A percentile compares a stretch with the other conserved stretches of the same genome.
Conservation (phyloP, 495 filamentous ascomycete genomes). For the Penicillium ochrochloron region DNA sequence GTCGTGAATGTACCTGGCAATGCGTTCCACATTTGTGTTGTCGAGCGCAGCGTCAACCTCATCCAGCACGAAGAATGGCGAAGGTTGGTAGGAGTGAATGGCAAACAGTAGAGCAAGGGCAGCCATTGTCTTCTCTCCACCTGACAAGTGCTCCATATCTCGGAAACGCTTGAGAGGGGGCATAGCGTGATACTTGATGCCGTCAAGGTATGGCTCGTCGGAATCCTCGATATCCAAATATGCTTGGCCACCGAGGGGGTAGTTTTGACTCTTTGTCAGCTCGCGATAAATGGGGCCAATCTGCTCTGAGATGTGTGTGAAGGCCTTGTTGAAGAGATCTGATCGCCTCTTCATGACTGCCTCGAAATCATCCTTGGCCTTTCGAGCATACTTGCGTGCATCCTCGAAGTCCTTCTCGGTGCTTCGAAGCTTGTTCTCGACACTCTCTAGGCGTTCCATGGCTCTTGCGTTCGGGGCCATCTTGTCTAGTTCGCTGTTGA, state of each 20-base stretch:
- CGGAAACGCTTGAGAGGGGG: constrained; percentile 97
- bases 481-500: constrained; percentile 83
- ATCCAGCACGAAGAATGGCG: constrained; percentile 96
- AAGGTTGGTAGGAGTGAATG: constrained; percentile 92
- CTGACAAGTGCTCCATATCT: constrained; percentile 97
- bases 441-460: constrained; percentile 85
- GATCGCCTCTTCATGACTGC: constrained; percentile 79
- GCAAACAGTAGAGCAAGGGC: constrained; percentile 94
- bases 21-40: constrained; percentile 92
- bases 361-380: constrained; percentile 81
- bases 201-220: constrained; percentile 87
- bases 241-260: constrained; percentile 90
- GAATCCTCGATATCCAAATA: constrained; percentile 91
- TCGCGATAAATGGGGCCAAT: constrained; percentile 95
- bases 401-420: constrained; percentile 91
- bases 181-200: constrained; percentile 98
- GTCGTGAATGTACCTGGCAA: constrained; percentile 91
- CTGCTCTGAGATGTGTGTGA: constrained; percentile 91
- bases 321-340: constrained; percentile 93
- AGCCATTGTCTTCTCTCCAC: constrained; percentile 99
- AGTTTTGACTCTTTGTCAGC: constrained; percentile 80
- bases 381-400: constrained; percentile 70
- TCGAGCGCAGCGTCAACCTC: constrained; percentile 98
- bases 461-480: constrained; percentile 96
- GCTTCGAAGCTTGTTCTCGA: constrained; percentile 78